Base-by-base conservation (phyloP, 2,329 filamentous ascomycete genomes). In the Alternaria angustiovoidea region DNA sequence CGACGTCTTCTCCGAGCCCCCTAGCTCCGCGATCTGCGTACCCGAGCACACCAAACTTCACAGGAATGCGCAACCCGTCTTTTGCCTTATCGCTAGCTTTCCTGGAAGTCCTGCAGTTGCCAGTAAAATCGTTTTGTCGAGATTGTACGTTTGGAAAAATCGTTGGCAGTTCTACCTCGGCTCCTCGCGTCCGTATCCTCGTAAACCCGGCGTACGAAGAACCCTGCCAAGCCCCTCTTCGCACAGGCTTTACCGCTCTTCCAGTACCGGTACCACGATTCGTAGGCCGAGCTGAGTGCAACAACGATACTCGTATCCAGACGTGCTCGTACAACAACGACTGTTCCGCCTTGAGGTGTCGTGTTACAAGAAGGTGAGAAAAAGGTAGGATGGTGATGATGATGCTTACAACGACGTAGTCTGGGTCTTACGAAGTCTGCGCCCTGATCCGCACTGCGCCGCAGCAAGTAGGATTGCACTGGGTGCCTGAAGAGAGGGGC, bases 361-460 rank as follows among this genome's bases (percentile, higher is more conserved):
- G 46, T 49, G 32, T 24, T 16, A 38, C 30, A 49, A 24, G 46
- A 24, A 26, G 36, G 8, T n/a, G 22, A 12, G 30, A 16, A 11
- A 16, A 36, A n/a, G 24, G 46, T 36, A 36, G 32, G 46, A 49
- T 24, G 46, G 30, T 20, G 44, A 47, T 32, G 44, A 49, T 49
- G 46, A 49, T 49, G 46, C 46, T 38, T 49, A 49, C 46, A 49
- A 36, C 20, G 18, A 49, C 30, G 30, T 38, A 49, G 46, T 36
- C 30, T 49, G 22, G 20, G 46, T 49, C 32, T 36, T 49, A 38
- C 46, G 30, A 38, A 18, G 32, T 38, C 14, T 49, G 36, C 46
- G 46, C 20, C 46, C 22, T 48, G 30, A 24, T 48, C 30, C 46
- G 46, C 46, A 38, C 46, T 49, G 46, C 46, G 46, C 46, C 30